Conservation (phyloP, 306 rosid genomes). For the Gillenia trifoliata region DNA sequence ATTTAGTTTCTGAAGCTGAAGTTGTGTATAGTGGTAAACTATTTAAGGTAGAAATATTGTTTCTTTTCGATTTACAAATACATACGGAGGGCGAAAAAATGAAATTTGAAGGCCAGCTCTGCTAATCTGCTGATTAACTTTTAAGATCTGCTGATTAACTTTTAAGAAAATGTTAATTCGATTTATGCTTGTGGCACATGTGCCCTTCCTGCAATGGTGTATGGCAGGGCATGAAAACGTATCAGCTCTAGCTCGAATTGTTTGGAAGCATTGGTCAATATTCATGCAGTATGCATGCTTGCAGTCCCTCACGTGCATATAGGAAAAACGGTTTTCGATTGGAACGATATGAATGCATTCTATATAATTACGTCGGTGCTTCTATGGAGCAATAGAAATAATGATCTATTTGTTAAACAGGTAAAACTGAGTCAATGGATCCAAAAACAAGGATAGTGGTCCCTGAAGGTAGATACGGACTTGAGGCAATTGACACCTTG, state of each 20-base stretch:
- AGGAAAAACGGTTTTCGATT: not conserved
- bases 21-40: too few relatives aligned
- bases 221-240: not conserved
- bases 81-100: not conserved
- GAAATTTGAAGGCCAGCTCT: not conserved
- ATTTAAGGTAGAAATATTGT: too few relatives aligned
- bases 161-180: not conserved
- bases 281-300: not conserved
- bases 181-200: not conserved
- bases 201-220: not conserved
- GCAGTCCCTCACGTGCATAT: not conserved
- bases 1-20: not conserved
- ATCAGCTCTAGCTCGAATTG: not conserved
- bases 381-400: not conserved
- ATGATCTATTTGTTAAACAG: constrained; percentile 38
- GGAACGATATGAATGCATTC: not conserved
- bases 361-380: not conserved
- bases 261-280: not conserved
- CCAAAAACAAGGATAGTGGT: constrained; percentile 52
- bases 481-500: constrained; percentile 71
- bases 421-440: constrained; percentile 67
- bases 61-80: not conserved
- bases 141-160: too few relatives aligned
- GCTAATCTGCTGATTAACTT: not conserved
- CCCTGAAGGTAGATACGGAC: constrained; percentile 89